Evolutionary conservation across 2,329 filamentous ascomycete species (phyloP).

Genomic region (Alternaria longipes): DNA sequence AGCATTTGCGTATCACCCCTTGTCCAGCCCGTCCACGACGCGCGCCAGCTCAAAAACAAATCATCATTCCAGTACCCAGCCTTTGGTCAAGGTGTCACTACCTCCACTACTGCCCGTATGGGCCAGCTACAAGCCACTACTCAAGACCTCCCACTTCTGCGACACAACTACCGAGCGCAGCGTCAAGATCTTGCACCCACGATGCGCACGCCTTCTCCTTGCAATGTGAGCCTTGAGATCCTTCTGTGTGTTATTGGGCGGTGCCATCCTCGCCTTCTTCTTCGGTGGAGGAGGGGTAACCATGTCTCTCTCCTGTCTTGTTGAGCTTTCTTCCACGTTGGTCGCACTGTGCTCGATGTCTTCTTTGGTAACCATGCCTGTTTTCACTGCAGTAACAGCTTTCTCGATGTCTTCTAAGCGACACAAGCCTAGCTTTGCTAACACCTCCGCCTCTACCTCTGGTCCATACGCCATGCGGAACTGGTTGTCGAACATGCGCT

Average conservation of each 20-base stretch:
- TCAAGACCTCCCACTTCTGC: not conserved
- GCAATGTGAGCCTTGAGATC: not conserved
- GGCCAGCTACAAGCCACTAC: no score
- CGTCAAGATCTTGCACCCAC: not conserved
- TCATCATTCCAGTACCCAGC: no score
- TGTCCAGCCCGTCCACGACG: no score
- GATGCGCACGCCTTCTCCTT: not conserved
- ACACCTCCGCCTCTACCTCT: not conserved
- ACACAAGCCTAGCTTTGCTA: not conserved
- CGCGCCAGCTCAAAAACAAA: no score
- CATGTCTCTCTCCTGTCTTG: not conserved
- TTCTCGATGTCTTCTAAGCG: not conserved
- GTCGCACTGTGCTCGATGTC: not conserved
- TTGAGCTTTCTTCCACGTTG: not conserved
- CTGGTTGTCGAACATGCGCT: slow-evolving; percentile 17
- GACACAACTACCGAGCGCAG: not conserved
- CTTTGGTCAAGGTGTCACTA: not conserved
- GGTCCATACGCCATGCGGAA: slow-evolving; percentile 14
- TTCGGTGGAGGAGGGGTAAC: not conserved
- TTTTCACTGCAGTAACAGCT: not conserved
- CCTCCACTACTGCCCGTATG: not conserved
- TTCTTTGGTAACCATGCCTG: not conserved
- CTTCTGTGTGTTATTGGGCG: not conserved
- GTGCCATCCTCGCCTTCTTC: not conserved
- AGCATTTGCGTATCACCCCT: no score